These are phyloP conservation scores for Prosopis cineraria DNA, from an alignment of 306 rosid genomes.

Conservation along the genomic window DNA sequence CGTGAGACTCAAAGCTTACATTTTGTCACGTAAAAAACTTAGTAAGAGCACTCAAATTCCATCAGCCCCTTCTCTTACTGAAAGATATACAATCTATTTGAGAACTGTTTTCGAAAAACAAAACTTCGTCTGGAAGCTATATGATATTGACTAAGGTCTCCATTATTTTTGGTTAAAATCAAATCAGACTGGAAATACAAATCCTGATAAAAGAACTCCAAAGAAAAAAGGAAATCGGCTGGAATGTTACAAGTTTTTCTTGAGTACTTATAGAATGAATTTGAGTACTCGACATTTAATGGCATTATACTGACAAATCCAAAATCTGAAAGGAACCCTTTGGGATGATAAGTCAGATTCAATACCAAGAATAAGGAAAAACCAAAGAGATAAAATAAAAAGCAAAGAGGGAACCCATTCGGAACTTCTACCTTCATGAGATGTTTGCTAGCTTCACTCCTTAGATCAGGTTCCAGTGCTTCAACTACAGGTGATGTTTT, in stretches of 20 bases:
- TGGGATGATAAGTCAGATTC: not conserved
- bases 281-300: not conserved
- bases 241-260: not conserved
- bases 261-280: not conserved
- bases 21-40: not conserved
- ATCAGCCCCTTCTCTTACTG: not conserved
- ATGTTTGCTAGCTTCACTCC: conserved; percentile 1
- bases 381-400: not conserved
- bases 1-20: not conserved
- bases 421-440: conserved; percentile 5
- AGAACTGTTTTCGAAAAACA: not conserved
- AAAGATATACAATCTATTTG: not conserved
- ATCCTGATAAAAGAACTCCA: not conserved
- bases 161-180: not conserved
- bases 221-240: not conserved
- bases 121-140: not conserved
- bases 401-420: not conserved
- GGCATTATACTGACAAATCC: not conserved
- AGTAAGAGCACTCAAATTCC: not conserved
- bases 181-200: not conserved
- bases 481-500: conserved; percentile 13
- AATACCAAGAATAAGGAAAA: not conserved
- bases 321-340: not conserved
- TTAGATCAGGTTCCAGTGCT: conserved; percentile 11
- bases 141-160: not conserved